These are phyloP conservation scores for Pythium phragmitis DNA, from an alignment of 352 stramenopile species.

Conservation along the genomic window DNA sequence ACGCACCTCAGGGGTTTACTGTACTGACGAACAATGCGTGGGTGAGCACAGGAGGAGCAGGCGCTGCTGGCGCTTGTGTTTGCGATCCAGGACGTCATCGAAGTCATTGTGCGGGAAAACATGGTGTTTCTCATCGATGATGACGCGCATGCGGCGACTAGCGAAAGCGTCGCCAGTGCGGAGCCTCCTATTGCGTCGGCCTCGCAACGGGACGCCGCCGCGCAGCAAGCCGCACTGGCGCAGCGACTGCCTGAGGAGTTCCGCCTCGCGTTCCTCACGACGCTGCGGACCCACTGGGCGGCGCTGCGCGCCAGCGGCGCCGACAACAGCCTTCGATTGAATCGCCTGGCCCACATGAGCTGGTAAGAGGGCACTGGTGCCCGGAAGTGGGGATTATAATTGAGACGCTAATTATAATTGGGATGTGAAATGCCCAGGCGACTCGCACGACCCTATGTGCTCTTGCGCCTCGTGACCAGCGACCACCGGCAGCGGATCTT, in stretches of 20 bases:
- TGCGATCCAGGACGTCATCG: constrained; percentile 44
- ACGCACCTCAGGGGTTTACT: background rate
- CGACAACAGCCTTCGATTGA: constrained; percentile 13
- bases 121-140: constrained; percentile 53
- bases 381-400: background rate
- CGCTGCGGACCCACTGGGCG: constrained; percentile 33
- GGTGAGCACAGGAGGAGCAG: constrained; percentile 35
- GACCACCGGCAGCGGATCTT: constrained; percentile 45
- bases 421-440: constrained; percentile 7
- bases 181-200: constrained; percentile 8
- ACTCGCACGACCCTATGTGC: constrained; percentile 22
- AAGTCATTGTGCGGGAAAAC: constrained; percentile 43
- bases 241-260: constrained; percentile 47
- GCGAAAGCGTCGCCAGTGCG: background rate
- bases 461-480: constrained; percentile 56
- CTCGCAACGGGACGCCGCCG: constrained; percentile 32
- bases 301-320: constrained; percentile 5
- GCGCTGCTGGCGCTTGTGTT: constrained; percentile 36
- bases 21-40: background rate
- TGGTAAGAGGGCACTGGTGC: constrained; percentile 19
- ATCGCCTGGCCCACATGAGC: constrained; percentile 38
- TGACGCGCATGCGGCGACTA: background rate
- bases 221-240: constrained; percentile 34
- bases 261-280: constrained; percentile 37
- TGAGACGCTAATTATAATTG: background rate